Base-by-base conservation (phyloP, 805 yeast species). In the Komagataella pseudopastoris region DNA sequence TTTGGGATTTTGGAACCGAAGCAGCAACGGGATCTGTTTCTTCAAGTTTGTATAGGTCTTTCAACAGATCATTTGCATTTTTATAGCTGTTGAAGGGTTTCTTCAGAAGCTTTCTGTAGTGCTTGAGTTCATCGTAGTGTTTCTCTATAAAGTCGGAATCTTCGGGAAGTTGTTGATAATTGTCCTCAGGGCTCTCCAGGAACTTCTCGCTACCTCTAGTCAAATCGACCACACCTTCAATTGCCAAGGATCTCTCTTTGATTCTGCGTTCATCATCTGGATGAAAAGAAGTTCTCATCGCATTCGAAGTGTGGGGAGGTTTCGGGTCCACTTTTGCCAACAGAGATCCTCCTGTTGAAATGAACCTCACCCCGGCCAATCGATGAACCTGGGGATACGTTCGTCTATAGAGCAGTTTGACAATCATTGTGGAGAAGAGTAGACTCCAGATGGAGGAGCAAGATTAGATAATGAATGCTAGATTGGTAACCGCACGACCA, bases 101-200 rank as follows among this genome's bases (percentile, higher is more conserved):
- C 46, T 63, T 65, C 16, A 66, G 60, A 12, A 71, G 54, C 44
- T 59, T 58, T 50, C 67, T 60, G 57, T 70, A 73, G 3, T 59
- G 52, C 14, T 56, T 51, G 44, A 76, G 56, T 50, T 75, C 78
- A 12, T 63, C 63, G 57, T 74, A 75, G 58, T 72, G 78, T 51
- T 74, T 72, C 49, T 74, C 77, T 39, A 76, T 74, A 57, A 71
- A 75, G 54, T 71, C 71, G 0, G 79, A 74, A 56, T 76, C 80
- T 46, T 76, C 81, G 0, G 81, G 81, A 17, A 76, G 58, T 55
- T 76, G 81, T 43, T 63, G 68, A 55, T 76, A 76, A 8, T 30
- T 30, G 20, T 70, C 63, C 17, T 50, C 51, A 24, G 48, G 24
- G 14, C 20, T 23, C n/a, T 45, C 46, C 46, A 45, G 10, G n/a